These are phyloP conservation scores for Ustilago sp. DNA, from an alignment of 1,284 basidiomycete species.

Conservation along the genomic window DNA sequence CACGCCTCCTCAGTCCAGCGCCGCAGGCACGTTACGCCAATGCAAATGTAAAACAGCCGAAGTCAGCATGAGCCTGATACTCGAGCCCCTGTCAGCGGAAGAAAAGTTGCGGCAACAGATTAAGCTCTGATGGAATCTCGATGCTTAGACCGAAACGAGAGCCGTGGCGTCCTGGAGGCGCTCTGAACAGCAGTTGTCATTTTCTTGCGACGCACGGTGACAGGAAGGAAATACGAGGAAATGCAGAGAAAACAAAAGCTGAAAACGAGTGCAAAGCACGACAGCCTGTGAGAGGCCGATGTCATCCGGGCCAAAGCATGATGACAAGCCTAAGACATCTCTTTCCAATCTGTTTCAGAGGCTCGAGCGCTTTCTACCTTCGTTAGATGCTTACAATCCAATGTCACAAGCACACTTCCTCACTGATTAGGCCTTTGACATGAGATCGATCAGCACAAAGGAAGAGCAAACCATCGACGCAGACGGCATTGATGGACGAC, in stretches of 20 bases:
- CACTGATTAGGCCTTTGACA: not conserved
- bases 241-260: not conserved
- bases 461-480: not conserved
- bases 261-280: not conserved
- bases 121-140: not conserved
- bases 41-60: not conserved
- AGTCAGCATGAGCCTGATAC: not conserved
- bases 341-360: not conserved
- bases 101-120: not conserved
- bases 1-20: constrained; percentile 5
- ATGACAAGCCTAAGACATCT: not conserved
- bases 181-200: not conserved
- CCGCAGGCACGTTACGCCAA: not conserved
- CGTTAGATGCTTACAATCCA: too few relatives aligned
- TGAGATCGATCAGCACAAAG: not conserved
- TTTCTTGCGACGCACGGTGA: constrained; percentile 28
- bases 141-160: not conserved
- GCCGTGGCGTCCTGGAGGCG: not conserved
- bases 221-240: not conserved
- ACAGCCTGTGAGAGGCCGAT: not conserved
- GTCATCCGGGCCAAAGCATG: not conserved
- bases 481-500: not conserved
- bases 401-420: not conserved
- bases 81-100: not conserved
- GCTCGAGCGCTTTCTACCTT: not conserved